These are phyloP conservation scores for Entamoeba histolytica DNA, from an alignment of 208 protist genomes.

Conservation along the genomic window DNA sequence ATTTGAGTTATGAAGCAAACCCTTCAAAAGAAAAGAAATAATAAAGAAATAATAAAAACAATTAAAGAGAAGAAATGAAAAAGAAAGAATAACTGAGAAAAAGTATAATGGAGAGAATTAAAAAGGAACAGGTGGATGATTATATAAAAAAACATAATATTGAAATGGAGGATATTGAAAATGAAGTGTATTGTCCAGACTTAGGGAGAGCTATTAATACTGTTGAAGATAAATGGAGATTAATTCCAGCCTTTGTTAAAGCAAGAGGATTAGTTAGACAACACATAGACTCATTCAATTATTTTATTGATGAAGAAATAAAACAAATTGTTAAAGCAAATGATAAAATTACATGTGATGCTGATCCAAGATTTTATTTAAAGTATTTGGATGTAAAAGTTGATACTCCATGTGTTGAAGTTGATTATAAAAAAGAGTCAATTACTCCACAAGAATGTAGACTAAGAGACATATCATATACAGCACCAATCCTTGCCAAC, in stretches of 20 bases:
- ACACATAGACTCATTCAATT: conserved; percentile 77
- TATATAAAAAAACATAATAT: not conserved
- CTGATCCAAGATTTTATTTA: conserved; percentile 51
- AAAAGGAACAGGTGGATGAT: too few relatives aligned
- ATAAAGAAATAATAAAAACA: too few relatives aligned
- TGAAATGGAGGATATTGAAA: not conserved
- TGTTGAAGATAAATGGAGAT: not conserved
- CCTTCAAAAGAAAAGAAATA: too few relatives aligned
- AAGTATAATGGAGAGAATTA: too few relatives aligned
- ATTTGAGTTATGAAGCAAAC: too few relatives aligned
- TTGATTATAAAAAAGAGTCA: conserved; percentile 26
- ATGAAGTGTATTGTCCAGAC: not conserved
- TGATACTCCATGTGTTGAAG: not conserved
- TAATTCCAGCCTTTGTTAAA: not conserved
- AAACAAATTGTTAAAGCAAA: conserved; percentile 66
- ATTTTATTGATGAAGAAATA: conserved; percentile 66
- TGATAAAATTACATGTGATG: conserved; percentile 45
- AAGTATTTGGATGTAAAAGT: conserved; percentile 20
- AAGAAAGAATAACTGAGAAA: too few relatives aligned
- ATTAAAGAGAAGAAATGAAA: too few relatives aligned
- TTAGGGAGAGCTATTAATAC: not conserved
- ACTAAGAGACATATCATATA: conserved; percentile 79
- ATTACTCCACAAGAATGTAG: conserved; percentile 69
- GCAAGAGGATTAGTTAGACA: conserved; percentile 27
- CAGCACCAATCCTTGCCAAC: conserved; percentile 53